Conservation (phyloP, 257 asterid genomes). For the Agastache rugosa region DNA sequence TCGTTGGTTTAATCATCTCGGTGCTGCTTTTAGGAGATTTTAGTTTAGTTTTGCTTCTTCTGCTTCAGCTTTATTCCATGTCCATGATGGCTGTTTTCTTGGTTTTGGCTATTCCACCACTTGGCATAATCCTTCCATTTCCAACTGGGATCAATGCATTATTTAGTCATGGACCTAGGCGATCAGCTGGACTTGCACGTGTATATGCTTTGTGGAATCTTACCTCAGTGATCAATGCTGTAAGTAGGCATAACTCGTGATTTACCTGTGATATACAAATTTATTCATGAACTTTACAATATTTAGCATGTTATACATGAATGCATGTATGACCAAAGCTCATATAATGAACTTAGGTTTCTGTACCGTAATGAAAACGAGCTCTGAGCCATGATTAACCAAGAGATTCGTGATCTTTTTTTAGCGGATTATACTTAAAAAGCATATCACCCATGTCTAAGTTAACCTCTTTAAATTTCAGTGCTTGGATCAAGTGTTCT, state of each 20-base stretch:
- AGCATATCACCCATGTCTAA: neutral
- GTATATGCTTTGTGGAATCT: conserved; percentile 87
- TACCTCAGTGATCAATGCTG: conserved; percentile 76
- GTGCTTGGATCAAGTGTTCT: neutral
- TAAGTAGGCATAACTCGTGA: conserved; percentile 48
- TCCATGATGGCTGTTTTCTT: conserved; percentile 64
- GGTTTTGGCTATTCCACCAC: conserved; percentile 77
- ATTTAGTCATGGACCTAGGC: conserved; percentile 83
- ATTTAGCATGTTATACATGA: conserved; percentile 1
- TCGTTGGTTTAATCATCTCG: conserved; percentile 82
- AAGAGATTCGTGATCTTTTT: neutral
- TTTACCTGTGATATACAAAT: conserved; percentile 4
- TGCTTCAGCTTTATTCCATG: conserved; percentile 84
- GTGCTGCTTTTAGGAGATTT: conserved; percentile 85
- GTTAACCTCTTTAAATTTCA: neutral
- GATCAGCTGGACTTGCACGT: conserved; percentile 87
- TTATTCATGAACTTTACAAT: conserved; percentile 11
- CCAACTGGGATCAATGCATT: conserved; percentile 90
- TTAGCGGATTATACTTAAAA: neutral
- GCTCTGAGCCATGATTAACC: neutral
- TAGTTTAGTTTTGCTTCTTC: conserved; percentile 83
- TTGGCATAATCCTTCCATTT: conserved; percentile 83
- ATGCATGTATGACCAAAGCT: neutral
- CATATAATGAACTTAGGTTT: conserved; percentile 8
- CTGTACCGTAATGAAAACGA: conserved; percentile 9